These are phyloP conservation scores for Penstemon newberryi DNA, from an alignment of 257 asterid species.

Conservation along the genomic window DNA sequence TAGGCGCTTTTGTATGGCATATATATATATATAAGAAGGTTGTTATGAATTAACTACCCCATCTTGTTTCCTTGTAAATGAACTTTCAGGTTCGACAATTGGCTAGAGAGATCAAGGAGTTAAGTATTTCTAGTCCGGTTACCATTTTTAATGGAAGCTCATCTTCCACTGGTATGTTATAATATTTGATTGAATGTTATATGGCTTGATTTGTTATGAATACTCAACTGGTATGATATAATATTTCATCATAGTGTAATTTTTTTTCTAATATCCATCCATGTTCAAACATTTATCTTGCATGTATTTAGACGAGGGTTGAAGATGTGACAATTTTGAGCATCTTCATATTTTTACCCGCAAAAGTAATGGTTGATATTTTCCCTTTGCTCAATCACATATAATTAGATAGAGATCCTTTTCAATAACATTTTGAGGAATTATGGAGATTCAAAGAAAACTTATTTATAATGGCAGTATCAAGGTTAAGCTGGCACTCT, in stretches of 20 bases:
- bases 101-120: constrained; percentile 76
- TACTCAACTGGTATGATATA: constrained; percentile 7
- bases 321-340: background rate
- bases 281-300: background rate
- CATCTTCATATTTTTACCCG: background rate
- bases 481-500: no score
- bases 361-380: background rate
- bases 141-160: constrained; percentile 67
- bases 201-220: constrained; percentile 18
- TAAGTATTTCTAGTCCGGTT: constrained; percentile 67
- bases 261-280: background rate
- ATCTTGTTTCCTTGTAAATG: constrained; percentile 31
- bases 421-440: background rate
- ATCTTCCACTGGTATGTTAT: constrained; percentile 58
- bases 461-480: background rate
- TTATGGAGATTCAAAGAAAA: constrained; percentile 11
- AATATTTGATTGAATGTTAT: background rate
- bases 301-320: background rate
- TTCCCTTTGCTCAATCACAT: background rate
- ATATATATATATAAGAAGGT: background rate
- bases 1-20: constrained; percentile 12
- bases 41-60: constrained; percentile 17
- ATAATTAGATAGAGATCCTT: background rate
- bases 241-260: constrained; percentile 9
- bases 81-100: constrained; percentile 67